Conservation (phyloP, 2,329 filamentous ascomycete genomes). For the Aspergillus clavatus region DNA sequence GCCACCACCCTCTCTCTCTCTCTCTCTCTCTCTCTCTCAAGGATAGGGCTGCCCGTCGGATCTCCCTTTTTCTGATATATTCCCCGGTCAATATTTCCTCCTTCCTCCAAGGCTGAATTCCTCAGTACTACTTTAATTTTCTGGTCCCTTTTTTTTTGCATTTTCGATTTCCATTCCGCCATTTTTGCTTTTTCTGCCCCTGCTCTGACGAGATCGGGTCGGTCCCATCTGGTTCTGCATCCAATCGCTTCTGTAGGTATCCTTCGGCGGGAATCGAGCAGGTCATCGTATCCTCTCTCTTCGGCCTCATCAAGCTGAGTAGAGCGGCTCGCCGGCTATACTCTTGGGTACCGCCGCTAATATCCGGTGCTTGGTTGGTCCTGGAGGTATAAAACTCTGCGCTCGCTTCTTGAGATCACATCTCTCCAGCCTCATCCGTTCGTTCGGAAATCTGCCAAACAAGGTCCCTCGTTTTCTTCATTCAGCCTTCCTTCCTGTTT, state of each 20-base stretch:
- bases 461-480: conserved; percentile 3
- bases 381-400: conserved; percentile 6
- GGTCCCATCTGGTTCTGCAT: neutral
- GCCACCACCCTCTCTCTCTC: too few relatives aligned
- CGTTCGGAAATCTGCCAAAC: neutral
- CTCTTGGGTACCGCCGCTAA: neutral
- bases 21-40: neutral
- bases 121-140: neutral
- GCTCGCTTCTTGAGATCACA: neutral
- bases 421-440: neutral
- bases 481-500: conserved; percentile 5
- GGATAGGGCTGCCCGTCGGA: neutral
- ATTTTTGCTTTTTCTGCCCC: neutral
- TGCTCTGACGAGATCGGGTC: neutral
- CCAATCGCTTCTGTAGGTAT: neutral
- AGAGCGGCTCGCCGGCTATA: neutral
- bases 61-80: neutral
- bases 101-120: neutral
- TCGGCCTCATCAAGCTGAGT: neutral
- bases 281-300: neutral
- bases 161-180: neutral
- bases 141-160: too few relatives aligned
- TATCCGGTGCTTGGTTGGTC: neutral
- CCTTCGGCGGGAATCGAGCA: neutral
- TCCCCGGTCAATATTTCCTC: too few relatives aligned